Evolutionary conservation across 768 basidiomycete species (phyloP).

Genomic region (Tulasnella sp.): DNA sequence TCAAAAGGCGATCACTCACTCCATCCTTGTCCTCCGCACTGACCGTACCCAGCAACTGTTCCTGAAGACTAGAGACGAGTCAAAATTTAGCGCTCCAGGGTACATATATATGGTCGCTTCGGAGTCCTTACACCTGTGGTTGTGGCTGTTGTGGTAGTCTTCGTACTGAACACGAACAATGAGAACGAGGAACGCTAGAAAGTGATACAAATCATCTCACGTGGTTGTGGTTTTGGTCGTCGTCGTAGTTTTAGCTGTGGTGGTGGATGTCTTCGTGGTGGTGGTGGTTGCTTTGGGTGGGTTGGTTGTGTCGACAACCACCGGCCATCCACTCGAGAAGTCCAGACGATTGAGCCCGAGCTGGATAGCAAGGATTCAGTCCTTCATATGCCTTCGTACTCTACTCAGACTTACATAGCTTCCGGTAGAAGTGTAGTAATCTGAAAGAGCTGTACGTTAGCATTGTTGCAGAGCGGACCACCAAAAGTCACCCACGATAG

Average conservation of each 20-base stretch:
- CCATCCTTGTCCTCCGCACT: not conserved
- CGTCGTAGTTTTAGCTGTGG: too few species aligned
- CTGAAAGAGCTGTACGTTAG: conserved; percentile 26
- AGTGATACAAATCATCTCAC: not conserved
- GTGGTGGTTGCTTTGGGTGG: too few species aligned
- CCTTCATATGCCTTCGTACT: too few species aligned
- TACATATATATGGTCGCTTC: not conserved
- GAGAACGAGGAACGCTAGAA: not conserved
- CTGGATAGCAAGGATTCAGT: not conserved
- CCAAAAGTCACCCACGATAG: conserved; percentile 38
- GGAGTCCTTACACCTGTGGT: not conserved
- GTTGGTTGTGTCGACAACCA: not conserved
- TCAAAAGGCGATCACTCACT: not conserved
- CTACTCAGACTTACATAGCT: not conserved
- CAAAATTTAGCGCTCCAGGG: not conserved
- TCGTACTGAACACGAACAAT: not conserved
- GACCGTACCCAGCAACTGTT: not conserved
- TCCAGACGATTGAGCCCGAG: conserved; percentile 3
- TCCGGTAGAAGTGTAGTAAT: conserved; percentile 42
- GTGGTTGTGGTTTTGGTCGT: not conserved
- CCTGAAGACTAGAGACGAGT: not conserved
- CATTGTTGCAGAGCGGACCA: not conserved
- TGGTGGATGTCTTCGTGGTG: not conserved
- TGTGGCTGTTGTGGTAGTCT: not conserved
- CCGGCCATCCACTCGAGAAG: not conserved